phyloP scores from a whole-genome alignment of 345 rosid genomes.

The Eucalyptus grandis region DNA sequence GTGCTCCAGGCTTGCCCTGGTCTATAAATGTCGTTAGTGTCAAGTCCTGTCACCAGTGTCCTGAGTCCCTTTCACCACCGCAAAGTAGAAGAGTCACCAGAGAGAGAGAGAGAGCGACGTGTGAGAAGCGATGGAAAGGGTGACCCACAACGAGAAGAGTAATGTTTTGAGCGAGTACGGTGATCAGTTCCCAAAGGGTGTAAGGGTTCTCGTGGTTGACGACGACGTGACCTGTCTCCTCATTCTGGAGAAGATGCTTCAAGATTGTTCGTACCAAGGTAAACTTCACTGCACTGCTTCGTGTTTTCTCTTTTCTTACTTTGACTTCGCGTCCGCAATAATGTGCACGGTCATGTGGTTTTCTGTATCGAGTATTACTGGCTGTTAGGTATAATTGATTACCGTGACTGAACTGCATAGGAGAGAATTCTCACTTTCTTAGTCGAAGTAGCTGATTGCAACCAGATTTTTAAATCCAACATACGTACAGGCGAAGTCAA shows the following conservation, averaged over 20 bases:
- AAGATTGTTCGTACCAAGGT: neutral
- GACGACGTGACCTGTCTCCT: neutral
- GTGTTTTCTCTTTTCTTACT: neutral
- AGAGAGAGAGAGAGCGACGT: neutral
- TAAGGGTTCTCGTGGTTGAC: neutral
- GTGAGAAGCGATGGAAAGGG: neutral
- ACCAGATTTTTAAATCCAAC: conserved; percentile 65
- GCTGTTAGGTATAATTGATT: neutral
- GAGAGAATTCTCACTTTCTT: neutral
- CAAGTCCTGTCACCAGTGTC: neutral
- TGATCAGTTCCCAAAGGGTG: neutral
- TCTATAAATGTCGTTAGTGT: neutral
- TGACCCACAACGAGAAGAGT: neutral
- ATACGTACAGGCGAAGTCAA: conserved; percentile 20
- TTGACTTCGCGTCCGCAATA: neutral
- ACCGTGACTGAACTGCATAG: neutral
- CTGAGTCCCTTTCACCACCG: neutral
- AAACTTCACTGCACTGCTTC: neutral
- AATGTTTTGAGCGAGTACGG: neutral
- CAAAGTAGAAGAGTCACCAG: neutral
- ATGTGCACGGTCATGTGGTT: neutral
- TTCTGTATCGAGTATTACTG: neutral
- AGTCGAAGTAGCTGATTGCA: neutral
- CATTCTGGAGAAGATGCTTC: neutral
- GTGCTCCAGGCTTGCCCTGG: neutral